Percentiles rank a stretch among this genome's conserved stretches.
Conservation (phyloP, 192 early-diverging fungal species). For the Funneliformis geosporum region DNA sequence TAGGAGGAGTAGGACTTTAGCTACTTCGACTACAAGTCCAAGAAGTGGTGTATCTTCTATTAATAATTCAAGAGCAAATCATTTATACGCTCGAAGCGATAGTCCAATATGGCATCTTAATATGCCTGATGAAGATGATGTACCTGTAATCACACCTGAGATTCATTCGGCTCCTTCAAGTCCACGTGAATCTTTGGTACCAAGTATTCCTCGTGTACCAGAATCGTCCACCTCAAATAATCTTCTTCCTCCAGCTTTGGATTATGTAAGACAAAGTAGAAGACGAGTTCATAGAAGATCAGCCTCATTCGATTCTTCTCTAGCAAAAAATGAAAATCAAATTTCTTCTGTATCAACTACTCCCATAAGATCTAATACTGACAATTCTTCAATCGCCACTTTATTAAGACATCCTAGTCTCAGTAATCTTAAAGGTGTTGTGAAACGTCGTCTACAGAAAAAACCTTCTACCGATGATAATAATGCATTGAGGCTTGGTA, state of each 20-base stretch:
- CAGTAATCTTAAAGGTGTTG: background rate
- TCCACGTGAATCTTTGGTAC: background rate
- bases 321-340: background rate
- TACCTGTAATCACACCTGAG: background rate
- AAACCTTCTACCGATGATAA: background rate
- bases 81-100: background rate
- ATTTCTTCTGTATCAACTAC: background rate
- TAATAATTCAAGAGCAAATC: background rate
- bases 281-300: background rate
- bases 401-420: background rate
- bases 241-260: background rate
- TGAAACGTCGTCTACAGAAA: background rate
- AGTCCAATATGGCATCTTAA: slow-evolving; percentile 16
- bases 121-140: slow-evolving; percentile 26
- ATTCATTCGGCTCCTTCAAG: slow-evolving; percentile 18
- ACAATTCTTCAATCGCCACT: background rate
- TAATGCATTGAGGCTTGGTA: background rate
- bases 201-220: background rate
- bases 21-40: background rate
- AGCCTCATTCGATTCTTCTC: background rate
- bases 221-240: background rate
- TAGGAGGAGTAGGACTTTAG: background rate
- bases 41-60: background rate
- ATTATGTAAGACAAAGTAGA: background rate
- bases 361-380: background rate